phyloP scores from a whole-genome alignment of 495 filamentous ascomycete species.

The Podospora sp. region DNA sequence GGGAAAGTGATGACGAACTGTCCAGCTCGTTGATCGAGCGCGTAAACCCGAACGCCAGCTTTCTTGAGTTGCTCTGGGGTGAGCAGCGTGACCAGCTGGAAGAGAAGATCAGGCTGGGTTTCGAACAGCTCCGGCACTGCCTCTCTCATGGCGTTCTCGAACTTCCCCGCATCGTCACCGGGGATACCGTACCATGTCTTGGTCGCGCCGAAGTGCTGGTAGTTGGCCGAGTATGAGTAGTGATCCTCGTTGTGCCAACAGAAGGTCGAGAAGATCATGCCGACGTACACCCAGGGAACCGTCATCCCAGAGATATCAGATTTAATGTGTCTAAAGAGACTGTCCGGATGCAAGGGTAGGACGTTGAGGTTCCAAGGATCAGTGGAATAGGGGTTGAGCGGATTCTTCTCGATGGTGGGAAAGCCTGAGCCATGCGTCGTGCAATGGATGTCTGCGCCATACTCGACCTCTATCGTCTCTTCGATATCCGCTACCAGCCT shows the following conservation, averaged over 20 bases:
- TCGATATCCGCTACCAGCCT: conserved; percentile 87
- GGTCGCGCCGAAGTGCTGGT: conserved; percentile 97
- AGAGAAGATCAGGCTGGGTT: conserved; percentile 93
- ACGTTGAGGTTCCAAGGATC: conserved; percentile 98
- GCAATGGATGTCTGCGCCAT: conserved; percentile 97
- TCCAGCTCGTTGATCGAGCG: conserved; percentile 90
- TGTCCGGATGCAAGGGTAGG: conserved; percentile 86
- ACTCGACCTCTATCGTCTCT: conserved; percentile 96
- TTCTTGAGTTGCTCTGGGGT: conserved; percentile 94
- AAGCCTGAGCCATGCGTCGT: conserved; percentile 98
- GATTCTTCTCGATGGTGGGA: conserved; percentile 90
- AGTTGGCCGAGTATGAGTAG: conserved; percentile 96
- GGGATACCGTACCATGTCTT: conserved; percentile 99
- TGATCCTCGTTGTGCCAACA: conserved; percentile 99
- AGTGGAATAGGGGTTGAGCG: conserved; percentile 77
- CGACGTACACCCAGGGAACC: conserved; percentile 99
- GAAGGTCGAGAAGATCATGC: conserved; percentile 99
- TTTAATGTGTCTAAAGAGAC: conserved; percentile 95
- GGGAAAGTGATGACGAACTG: conserved; percentile 96
- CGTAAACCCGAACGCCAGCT: conserved; percentile 89
- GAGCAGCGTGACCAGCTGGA: conserved; percentile 93
- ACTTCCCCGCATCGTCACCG: conserved; percentile 87
- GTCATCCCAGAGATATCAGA: conserved; percentile 99
- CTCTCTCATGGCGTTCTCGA: conserved; percentile 92
- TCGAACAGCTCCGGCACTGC: conserved; percentile 97